phyloP scores from a whole-genome alignment of 2,329 filamentous ascomycete genomes.

The Bipolaris gigantea region DNA sequence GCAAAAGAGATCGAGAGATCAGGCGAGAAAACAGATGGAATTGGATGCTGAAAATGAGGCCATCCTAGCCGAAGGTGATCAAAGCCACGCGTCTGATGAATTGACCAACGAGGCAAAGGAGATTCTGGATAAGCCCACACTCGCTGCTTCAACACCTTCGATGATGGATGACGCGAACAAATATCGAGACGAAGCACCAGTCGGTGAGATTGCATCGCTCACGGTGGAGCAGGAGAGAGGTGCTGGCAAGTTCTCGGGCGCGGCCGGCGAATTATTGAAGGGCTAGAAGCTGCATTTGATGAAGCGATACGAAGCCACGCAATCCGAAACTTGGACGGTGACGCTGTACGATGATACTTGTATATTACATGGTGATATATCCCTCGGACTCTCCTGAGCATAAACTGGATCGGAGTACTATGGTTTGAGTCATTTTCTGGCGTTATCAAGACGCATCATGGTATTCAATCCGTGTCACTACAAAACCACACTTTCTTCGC shows the following conservation, averaged over 20 bases:
- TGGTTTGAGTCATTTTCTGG: constrained; percentile 7
- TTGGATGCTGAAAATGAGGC: not conserved
- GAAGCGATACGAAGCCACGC: not conserved
- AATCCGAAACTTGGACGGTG: not conserved
- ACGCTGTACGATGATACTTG: not conserved
- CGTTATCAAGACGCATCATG: constrained; percentile 5
- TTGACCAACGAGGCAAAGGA: constrained; percentile 17
- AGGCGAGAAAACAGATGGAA: constrained; percentile 10
- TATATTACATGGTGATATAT: not conserved
- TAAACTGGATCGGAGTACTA: not conserved
- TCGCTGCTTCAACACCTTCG: constrained; percentile 8
- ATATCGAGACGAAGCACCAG: constrained; percentile 21
- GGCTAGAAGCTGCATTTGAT: not conserved
- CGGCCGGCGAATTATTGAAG: constrained; percentile 5
- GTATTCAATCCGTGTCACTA: constrained; percentile 8
- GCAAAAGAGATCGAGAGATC: constrained; percentile 8
- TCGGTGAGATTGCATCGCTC: constrained; percentile 1
- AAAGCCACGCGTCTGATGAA: constrained; percentile 8
- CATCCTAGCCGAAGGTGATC: constrained; percentile 1
- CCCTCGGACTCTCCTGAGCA: not conserved
- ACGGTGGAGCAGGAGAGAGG: not conserved
- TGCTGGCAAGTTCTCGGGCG: not conserved
- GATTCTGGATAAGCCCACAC: constrained; percentile 19
- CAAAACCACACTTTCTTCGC: not conserved
- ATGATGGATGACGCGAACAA: constrained; percentile 18